Evolutionary conservation across 768 basidiomycete species (phyloP), one percentile per base, ranked within the genome.

Genomic region (Gyrodon lividus): DNA sequence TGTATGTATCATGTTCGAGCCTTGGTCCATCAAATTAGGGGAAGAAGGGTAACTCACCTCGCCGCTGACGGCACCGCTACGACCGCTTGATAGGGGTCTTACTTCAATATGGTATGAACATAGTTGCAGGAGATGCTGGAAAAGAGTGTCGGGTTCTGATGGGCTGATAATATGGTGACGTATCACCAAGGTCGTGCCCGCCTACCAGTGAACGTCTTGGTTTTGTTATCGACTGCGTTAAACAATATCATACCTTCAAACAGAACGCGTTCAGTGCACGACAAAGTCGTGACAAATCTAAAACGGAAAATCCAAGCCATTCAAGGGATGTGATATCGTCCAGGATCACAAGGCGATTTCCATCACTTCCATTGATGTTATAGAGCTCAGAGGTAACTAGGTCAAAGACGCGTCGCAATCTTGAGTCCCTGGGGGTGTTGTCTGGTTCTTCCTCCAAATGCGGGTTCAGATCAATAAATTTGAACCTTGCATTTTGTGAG

Each of bases 21-120:
- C 40, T 39, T 7, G 13, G 40, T n/a, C 38, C 19, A 24, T 35
- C 23, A n/a, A 38, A 23, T 41, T 54, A 45, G 6, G 38, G 26
- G 12, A 42, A 26, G 19, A 43, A 46, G 17, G 12, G 14, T 5
- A 17, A 52, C 74, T 17, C 45, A 87, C 89, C 76, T 90, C 86
- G 17, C 89, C 90, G 51, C 82, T 88, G 24, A 92, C 85, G 19
- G 82, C 75, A 3, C 88, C 89, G 54, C 90, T 92, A 22, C 83
- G 73, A 5, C 89, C 89, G 55, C 86, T 90, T 1, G 83, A 73
- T 6, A 92, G 72, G 0, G 89, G 81, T 35, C 77, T 73, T 2
- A 91, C 83, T 51, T 91, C 89, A 4, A 91, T 58, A 58, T 89
- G 87, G 56, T 85, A 84, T 3, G 82, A 73, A 56, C 80, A 84